Evolutionary conservation across 306 rosid species (phyloP).

Genomic region (Quercus agrifolia): DNA sequence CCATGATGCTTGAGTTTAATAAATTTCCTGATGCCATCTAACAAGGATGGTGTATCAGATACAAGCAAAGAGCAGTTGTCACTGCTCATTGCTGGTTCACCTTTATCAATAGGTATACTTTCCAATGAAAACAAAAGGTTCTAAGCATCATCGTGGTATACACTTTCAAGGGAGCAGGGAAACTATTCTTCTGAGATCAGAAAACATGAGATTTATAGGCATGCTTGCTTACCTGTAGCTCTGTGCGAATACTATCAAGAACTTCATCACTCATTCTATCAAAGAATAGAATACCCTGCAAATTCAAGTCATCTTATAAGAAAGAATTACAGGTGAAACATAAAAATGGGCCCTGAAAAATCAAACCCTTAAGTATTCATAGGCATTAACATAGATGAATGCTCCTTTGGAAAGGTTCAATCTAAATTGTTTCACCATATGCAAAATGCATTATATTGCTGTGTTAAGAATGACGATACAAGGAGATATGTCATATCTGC

Average conservation of each 20-base stretch:
- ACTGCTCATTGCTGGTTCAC: not conserved
- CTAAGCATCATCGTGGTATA: not conserved
- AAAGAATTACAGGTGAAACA: not conserved
- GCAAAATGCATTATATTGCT: not conserved
- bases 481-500: not conserved
- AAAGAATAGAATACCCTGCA: conserved; percentile 85
- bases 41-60: not conserved
- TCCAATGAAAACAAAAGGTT: not conserved
- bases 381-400: not conserved
- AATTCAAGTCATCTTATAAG: conserved; percentile 13
- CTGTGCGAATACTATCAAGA: conserved; percentile 51
- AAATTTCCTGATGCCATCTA: not conserved
- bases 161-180: conserved; percentile 7
- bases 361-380: not conserved
- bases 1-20: not conserved
- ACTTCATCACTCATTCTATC: conserved; percentile 90
- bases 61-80: not conserved
- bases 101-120: not conserved
- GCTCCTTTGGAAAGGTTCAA: not conserved
- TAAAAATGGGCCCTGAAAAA: not conserved
- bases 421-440: not conserved
- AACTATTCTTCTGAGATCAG: not conserved
- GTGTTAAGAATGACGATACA: not conserved
- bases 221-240: conserved; percentile 57
- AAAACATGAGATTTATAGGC: conserved; percentile 9